phyloP scores from a whole-genome alignment of 192 early-diverging fungal species.

The Fimicolochytrium jonesii region DNA sequence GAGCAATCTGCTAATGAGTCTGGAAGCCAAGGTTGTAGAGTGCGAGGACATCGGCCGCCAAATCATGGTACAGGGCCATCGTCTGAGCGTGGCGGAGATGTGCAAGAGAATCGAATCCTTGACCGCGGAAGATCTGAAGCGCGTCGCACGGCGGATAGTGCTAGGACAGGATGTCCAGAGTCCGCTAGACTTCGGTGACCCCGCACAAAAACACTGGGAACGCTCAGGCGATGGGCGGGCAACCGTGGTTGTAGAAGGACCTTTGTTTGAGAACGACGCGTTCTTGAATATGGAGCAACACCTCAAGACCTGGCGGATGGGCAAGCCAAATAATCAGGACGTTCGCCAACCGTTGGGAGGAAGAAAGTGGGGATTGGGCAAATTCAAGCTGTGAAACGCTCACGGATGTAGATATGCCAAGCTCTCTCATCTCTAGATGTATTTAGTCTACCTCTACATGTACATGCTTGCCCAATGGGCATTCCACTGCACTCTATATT shows the following conservation, averaged over 20 bases:
- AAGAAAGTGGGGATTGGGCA: slow-evolving; percentile 19
- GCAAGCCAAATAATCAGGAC: slow-evolving; percentile 4
- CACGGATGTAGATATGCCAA: no score
- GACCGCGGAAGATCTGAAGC: slow-evolving; percentile 65
- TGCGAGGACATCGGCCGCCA: slow-evolving; percentile 94
- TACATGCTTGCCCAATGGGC: not conserved
- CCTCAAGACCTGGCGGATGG: slow-evolving; percentile 15
- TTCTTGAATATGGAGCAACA: slow-evolving; percentile 17
- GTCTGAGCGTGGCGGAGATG: slow-evolving; percentile 74
- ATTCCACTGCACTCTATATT: no score
- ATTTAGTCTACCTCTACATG: not conserved
- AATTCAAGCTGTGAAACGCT: slow-evolving; percentile 26
- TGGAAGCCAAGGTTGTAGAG: slow-evolving; percentile 90
- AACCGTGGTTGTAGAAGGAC: slow-evolving; percentile 39
- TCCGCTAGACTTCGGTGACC: slow-evolving; percentile 33
- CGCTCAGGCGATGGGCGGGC: slow-evolving; percentile 29
- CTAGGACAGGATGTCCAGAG: slow-evolving; percentile 47
- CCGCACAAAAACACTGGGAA: slow-evolving; percentile 21
- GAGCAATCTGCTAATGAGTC: slow-evolving; percentile 85
- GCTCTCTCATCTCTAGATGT: no score
- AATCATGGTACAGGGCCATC: slow-evolving; percentile 64
- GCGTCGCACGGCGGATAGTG: slow-evolving; percentile 70
- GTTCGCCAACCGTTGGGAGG: not conserved
- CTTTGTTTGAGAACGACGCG: slow-evolving; percentile 23
- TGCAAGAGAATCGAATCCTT: slow-evolving; percentile 75